Conservation (phyloP, 176 grass and related monocot genomes). For the Oryza meridionalis region DNA sequence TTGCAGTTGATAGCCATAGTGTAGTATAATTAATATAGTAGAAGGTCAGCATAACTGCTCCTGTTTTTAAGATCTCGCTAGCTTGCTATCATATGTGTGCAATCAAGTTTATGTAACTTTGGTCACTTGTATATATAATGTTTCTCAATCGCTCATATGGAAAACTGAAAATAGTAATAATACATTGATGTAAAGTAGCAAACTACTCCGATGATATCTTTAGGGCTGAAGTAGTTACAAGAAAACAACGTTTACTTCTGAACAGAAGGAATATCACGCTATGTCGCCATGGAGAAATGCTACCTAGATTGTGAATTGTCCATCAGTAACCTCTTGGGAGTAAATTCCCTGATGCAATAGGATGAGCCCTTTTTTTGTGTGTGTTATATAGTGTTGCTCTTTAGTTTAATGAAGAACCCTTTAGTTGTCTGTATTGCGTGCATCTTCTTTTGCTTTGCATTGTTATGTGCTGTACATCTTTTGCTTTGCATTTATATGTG, state of each 20-base stretch:
- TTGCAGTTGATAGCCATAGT: not conserved
- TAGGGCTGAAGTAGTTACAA: slow-evolving; percentile 5
- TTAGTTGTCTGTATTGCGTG: slow-evolving; percentile 12
- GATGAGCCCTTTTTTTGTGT: not conserved
- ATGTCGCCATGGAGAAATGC: not conserved
- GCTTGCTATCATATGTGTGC: not conserved
- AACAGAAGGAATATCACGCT: not conserved
- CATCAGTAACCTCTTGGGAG: not conserved
- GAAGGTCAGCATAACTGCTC: not conserved
- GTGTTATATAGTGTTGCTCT: not conserved
- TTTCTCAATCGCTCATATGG: not conserved
- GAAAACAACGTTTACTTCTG: not conserved
- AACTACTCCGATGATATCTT: not conserved
- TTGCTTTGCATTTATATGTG: not conserved
- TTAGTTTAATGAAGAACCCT: not conserved
- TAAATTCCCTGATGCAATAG: not conserved
- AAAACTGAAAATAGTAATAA: not conserved
- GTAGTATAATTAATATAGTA: slow-evolving; percentile 10
- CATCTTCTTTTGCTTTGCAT: not conserved
- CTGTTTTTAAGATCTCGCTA: not conserved
- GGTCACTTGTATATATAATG: not conserved
- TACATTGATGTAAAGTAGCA: not conserved
- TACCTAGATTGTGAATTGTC: not conserved
- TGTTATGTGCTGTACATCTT: not conserved
- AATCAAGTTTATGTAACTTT: not conserved